Evolutionary conservation across 2,329 filamentous ascomycete species (phyloP).

Genomic region (Lachnellula suecica): DNA sequence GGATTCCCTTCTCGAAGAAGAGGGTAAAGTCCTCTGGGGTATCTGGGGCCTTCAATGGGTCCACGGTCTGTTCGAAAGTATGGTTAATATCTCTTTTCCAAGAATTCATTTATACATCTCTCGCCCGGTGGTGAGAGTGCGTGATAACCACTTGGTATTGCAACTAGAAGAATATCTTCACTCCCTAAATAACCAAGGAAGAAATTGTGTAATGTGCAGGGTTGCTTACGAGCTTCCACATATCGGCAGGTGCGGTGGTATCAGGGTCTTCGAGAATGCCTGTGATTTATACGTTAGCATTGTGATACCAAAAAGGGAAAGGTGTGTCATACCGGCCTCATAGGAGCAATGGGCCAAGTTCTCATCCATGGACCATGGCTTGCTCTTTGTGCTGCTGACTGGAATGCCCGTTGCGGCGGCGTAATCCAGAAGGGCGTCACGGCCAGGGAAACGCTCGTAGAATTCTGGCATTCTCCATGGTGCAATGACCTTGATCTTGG

Average conservation of each 20-base stretch:
- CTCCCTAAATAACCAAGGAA: not conserved
- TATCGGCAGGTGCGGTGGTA: constrained; percentile 68
- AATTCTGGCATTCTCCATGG: constrained; percentile 72
- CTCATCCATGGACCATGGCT: constrained; percentile 68
- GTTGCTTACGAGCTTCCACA: constrained; percentile 64
- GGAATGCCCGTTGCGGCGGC: constrained; percentile 67
- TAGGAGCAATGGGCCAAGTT: constrained; percentile 78
- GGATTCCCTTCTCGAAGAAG: constrained; percentile 73
- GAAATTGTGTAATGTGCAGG: not conserved
- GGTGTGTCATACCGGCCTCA: constrained; percentile 61
- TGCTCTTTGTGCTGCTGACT: constrained; percentile 70
- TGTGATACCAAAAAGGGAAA: not conserved
- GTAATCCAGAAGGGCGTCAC: constrained; percentile 72
- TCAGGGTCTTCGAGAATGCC: constrained; percentile 60
- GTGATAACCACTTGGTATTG: not conserved
- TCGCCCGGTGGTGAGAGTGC: not conserved
- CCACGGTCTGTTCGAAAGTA: constrained; percentile 44
- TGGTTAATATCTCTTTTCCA: not conserved
- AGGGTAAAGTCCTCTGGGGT: constrained; percentile 70
- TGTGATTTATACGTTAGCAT: not conserved
- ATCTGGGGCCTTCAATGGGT: constrained; percentile 69
- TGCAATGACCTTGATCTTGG: constrained; percentile 69
- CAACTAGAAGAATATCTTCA: not conserved
- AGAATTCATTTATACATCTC: not conserved
- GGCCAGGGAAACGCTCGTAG: constrained; percentile 69